Base-by-base conservation (phyloP, 306 rosid genomes). In the Cucumis hystrix region DNA sequence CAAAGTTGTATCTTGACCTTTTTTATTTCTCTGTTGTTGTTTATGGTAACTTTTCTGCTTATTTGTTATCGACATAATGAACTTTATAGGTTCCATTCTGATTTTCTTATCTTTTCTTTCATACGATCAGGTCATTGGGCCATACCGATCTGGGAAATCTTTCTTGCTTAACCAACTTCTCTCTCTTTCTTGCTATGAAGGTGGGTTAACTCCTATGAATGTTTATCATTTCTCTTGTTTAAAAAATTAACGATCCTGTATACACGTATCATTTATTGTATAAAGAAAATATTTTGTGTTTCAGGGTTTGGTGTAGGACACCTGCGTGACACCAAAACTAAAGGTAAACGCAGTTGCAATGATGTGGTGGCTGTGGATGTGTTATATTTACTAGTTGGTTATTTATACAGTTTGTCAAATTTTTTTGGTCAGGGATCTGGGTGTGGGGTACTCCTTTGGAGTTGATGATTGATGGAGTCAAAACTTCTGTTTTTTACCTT, bases 281-380 rank as follows among this genome's bases (percentile, higher is more conserved):
- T 55, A 64, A 78, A 57, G 83, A 35, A 47, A 65, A 37, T 40
- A 37, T 43, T 78, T 54, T 73, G 30, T 69, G 78, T 82, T 79
- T 52, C 87, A 95, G 98, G 98, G 61, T 95, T 92, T 85, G 98
- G 96, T 77, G 98, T 95, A 78, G 98, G 98, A 82, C 98, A 95
- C 92, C 86, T 87, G 93, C 97, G 98, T 75, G 98, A 92, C 84
- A 90, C 97, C 80, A 87, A 94, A 80, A 94, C 98, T 73, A 94
- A 92, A 87, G 98, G 98, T 95, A 81, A 77, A 59, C 78, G 52
- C 51, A 74, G 55, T 77, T 84, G 59, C 75, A 58, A 20, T 77
- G 74, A 81, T 79, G 80, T 77, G 14, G 72, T 63, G 72, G 16
- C 37, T 74, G 61, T 84, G 78, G 80, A 73, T 81, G 72, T 81